phyloP scores from a whole-genome alignment of 768 basidiomycete species.

The Termitomyces bulborhizus region DNA sequence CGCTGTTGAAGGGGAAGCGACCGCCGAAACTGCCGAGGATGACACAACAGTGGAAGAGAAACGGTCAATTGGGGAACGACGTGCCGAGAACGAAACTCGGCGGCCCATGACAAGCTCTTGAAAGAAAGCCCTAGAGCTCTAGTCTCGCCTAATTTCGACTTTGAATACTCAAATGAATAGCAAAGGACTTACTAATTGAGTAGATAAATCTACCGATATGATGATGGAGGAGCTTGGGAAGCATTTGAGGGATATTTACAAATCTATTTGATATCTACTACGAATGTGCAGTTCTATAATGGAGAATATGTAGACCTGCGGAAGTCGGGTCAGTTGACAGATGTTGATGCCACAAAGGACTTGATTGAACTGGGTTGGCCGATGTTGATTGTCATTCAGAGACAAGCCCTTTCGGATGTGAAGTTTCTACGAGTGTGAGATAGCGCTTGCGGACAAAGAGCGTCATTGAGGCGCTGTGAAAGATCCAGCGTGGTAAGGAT shows the following conservation, averaged over 20 bases:
- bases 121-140: slow-evolving; percentile 7
- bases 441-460: not conserved
- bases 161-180: not conserved
- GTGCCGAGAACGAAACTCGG: not conserved
- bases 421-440: not conserved
- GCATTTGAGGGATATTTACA: not conserved
- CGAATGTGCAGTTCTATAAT: too few relatives aligned
- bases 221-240: not conserved
- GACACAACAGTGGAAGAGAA: slow-evolving; percentile 15
- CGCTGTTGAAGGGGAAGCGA: slow-evolving; percentile 1
- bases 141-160: not conserved
- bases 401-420: not conserved
- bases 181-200: not conserved
- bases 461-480: not conserved
- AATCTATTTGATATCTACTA: not conserved
- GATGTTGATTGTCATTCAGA: not conserved
- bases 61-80: slow-evolving; percentile 11
- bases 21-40: slow-evolving; percentile 15
- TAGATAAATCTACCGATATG: not conserved
- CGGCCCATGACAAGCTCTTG: slow-evolving; percentile 19
- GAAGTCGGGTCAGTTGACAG: slow-evolving; percentile 4
- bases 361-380: not conserved
- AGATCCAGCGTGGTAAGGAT: not conserved
- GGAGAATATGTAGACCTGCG: too few relatives aligned
- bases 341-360: not conserved